A percentile compares a stretch with the other conserved stretches of the same genome.
These are phyloP conservation scores for Aspergillus aculeatinus DNA, from an alignment of 2,329 filamentous ascomycete genomes.

Conservation along the genomic window DNA sequence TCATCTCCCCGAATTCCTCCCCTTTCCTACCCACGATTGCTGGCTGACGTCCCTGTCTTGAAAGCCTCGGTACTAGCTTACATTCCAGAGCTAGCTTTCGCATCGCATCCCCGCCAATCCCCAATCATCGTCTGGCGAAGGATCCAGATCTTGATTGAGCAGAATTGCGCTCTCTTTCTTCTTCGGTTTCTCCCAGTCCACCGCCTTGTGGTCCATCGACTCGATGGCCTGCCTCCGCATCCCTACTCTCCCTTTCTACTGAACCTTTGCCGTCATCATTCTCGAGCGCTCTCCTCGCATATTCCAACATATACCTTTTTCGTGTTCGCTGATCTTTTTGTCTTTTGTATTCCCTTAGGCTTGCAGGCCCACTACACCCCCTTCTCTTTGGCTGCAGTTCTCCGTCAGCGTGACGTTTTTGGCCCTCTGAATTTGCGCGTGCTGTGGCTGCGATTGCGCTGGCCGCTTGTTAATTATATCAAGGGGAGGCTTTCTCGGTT, in stretches of 20 bases:
- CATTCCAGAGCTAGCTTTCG: slow-evolving; percentile 18
- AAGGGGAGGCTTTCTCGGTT: background rate
- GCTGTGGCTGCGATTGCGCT: slow-evolving; percentile 4
- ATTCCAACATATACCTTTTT: slow-evolving; percentile 1
- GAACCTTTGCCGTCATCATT: slow-evolving; percentile 5
- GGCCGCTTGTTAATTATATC: slow-evolving; percentile 3
- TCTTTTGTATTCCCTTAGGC: background rate
- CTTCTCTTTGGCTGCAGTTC: slow-evolving; percentile 5
- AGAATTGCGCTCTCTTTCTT: slow-evolving; percentile 15
- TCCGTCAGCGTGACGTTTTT: slow-evolving; percentile 6
- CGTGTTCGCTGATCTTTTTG: background rate
- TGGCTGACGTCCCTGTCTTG: slow-evolving; percentile 6
- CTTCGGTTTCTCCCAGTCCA: slow-evolving; percentile 13
- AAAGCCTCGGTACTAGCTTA: slow-evolving; percentile 17
- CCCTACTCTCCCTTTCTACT: slow-evolving; percentile 16
- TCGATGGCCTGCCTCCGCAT: slow-evolving; percentile 15
- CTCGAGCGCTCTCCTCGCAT: background rate
- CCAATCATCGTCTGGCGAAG: slow-evolving; percentile 13
- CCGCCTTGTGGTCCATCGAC: slow-evolving; percentile 20
- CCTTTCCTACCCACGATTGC: slow-evolving; percentile 1
- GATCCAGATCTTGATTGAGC: slow-evolving; percentile 12
- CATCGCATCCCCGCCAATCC: slow-evolving; percentile 20
- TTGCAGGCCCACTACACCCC: slow-evolving; percentile 4
- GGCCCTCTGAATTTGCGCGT: background rate
- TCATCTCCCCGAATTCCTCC: background rate